Evolutionary conservation across 495 filamentous ascomycete genomes (phyloP).

Genomic region (Xylaria castorea): DNA sequence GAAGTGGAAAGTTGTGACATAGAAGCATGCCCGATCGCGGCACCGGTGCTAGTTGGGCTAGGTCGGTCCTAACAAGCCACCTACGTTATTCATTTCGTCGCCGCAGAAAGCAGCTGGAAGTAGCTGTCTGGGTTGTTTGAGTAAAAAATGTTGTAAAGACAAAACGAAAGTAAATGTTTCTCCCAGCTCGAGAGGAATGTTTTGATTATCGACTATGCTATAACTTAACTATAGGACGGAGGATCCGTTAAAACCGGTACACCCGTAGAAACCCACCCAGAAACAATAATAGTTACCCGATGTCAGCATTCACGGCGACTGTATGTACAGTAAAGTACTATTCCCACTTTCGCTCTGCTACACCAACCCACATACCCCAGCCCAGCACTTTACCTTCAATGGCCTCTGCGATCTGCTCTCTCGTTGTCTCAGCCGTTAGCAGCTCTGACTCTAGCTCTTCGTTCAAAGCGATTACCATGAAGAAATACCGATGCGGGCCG

Average conservation of each 20-base stretch:
- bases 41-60: slow-evolving; percentile 13
- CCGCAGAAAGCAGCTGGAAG: neutral
- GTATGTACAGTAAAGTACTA: slow-evolving; percentile 7
- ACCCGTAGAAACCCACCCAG: neutral
- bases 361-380: slow-evolving; percentile 52
- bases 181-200: neutral
- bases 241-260: slow-evolving; percentile 18
- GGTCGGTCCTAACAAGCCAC: neutral
- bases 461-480: slow-evolving; percentile 54
- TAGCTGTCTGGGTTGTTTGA: neutral
- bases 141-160: neutral
- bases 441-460: slow-evolving; percentile 44
- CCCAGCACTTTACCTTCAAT: slow-evolving; percentile 52
- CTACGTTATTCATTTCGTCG: neutral
- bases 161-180: neutral
- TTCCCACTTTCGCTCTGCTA: slow-evolving; percentile 51
- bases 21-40: slow-evolving; percentile 21
- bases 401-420: slow-evolving; percentile 47
- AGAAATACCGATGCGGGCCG: slow-evolving; percentile 60
- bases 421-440: slow-evolving; percentile 46
- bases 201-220: neutral
- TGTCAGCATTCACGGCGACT: neutral
- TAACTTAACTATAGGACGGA: neutral
- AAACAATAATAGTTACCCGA: slow-evolving; percentile 6
- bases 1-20: slow-evolving; percentile 1